These are phyloP conservation scores for Leccinum truebloodii DNA, from an alignment of 768 basidiomycete genomes.

Conservation along the genomic window DNA sequence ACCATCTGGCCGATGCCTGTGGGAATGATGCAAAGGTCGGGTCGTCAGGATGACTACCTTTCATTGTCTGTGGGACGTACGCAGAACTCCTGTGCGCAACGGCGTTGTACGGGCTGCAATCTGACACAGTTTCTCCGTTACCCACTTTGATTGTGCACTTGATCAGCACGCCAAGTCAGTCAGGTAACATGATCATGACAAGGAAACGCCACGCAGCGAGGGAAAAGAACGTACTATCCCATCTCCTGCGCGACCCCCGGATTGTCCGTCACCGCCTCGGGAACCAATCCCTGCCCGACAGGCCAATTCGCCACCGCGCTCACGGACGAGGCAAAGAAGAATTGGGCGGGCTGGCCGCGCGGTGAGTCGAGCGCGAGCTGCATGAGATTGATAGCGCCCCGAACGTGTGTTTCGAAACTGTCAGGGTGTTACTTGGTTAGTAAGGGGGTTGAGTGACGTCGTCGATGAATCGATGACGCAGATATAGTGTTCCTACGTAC, in stretches of 20 bases:
- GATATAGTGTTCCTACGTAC: constrained; percentile 1
- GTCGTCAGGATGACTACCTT: not conserved
- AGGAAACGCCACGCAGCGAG: not conserved
- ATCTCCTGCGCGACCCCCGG: constrained; percentile 34
- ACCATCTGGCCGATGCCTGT: constrained; percentile 58
- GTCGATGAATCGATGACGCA: not conserved
- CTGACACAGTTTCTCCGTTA: constrained; percentile 52
- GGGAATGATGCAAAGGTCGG: not conserved
- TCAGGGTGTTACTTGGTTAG: not conserved
- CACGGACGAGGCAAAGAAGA: constrained; percentile 55
- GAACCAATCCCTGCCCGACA: constrained; percentile 10
- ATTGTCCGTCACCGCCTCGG: constrained; percentile 26
- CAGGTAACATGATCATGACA: not conserved
- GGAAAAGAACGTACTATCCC: constrained; percentile 29
- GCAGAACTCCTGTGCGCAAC: constrained; percentile 21
- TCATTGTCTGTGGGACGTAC: constrained; percentile 12
- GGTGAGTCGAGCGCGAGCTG: constrained; percentile 46
- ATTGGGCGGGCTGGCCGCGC: constrained; percentile 34
- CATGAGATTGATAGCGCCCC: constrained; percentile 50
- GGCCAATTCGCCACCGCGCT: constrained; percentile 32
- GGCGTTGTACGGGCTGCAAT: constrained; percentile 36
- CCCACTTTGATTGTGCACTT: constrained; percentile 47
- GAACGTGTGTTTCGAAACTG: constrained; percentile 47
- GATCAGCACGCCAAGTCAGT: not conserved
- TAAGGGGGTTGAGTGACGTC: not conserved